Base-by-base conservation (phyloP, 441 rosid species). In the Metrosideros polymorpha region DNA sequence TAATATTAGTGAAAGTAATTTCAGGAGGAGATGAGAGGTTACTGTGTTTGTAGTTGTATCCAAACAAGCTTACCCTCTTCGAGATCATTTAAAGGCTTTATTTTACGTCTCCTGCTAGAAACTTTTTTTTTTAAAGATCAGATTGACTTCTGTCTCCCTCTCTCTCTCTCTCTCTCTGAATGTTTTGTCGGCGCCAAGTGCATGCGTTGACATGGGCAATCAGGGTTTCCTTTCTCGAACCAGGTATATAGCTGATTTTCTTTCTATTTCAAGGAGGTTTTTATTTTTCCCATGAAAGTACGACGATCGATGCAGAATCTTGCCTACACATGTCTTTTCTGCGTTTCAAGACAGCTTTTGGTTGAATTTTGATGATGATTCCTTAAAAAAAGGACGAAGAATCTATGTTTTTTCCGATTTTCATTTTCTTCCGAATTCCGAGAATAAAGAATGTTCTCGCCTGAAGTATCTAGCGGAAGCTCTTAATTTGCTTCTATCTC, bases 1-100 rank as follows among this genome's bases (percentile, higher is more conserved):
- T 43, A 82, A 86, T 87, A 87, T 86, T 87, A 86, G 89, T 84
- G 88, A 56, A 85, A 89, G 53, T 86, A 75, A 92, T 90, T 91
- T 87, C 42, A 84, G 83, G 85, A 63, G 82, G 85, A 88, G 85
- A 87, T 29, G 50, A 85, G 30, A 49, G 85, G 27, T 87, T 32
- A 12, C 52, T 25, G 83, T 12, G 83, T 51, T 6, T 82, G 84
- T 18, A 49, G 55, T 32, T 5, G 53, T 51, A 51, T 47, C 55
- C 55, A 18, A 82, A 82, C 84, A 51, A 82, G 84, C 52, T 66
- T 66, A 22, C 77, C 45, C 19, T 66, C 77, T 66, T 66, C 45
- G 45, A 66, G 77, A 35, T 66, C 27, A 66, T 35, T 66, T 66
- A 19, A 32, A 45, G 22, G 47, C 47, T 35, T 66, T 45, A 35